Percentiles rank a stretch among this genome's conserved stretches.
Conservation (phyloP, 768 basidiomycete genomes). For the Tulasnella sp. region DNA sequence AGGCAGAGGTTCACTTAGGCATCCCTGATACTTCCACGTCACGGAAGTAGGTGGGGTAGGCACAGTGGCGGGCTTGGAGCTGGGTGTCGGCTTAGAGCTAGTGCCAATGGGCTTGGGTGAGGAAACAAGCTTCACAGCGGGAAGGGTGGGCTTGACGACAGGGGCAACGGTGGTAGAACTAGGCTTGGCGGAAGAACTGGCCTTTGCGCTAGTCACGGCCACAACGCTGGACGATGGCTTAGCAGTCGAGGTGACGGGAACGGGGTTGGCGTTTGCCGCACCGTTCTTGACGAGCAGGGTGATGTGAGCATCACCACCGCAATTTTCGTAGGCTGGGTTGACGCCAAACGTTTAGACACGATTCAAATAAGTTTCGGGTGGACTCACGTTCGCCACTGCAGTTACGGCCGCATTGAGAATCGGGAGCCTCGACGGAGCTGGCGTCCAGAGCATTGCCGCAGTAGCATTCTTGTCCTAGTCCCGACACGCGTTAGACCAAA, state of each 20-base stretch:
- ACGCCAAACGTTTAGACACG: neutral
- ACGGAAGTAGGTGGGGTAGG: neutral
- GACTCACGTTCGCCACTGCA: conserved; percentile 2
- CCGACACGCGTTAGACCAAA: neutral
- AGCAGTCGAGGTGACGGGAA: neutral
- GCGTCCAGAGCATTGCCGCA: neutral
- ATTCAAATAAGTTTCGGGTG: neutral
- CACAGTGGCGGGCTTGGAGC: neutral
- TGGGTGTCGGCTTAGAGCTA: neutral
- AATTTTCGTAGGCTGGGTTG: conserved; percentile 9
- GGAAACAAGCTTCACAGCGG: neutral
- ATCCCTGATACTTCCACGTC: neutral
- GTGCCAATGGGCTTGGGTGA: neutral
- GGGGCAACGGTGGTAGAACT: neutral
- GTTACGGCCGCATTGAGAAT: neutral
- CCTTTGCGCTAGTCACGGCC: neutral
- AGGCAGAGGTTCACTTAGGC: neutral
- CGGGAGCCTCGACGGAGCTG: neutral
- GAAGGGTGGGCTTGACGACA: neutral
- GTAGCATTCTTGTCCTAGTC: conserved; percentile 6
- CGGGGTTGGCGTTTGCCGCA: neutral
- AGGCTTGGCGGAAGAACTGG: neutral
- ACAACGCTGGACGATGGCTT: neutral
- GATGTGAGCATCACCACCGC: neutral
- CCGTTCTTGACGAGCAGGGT: conserved; percentile 8